A percentile compares a stretch with the other conserved stretches of the same genome.
Conservation (phyloP, 2,329 filamentous ascomycete genomes). For the Juglanconis juglandina region DNA sequence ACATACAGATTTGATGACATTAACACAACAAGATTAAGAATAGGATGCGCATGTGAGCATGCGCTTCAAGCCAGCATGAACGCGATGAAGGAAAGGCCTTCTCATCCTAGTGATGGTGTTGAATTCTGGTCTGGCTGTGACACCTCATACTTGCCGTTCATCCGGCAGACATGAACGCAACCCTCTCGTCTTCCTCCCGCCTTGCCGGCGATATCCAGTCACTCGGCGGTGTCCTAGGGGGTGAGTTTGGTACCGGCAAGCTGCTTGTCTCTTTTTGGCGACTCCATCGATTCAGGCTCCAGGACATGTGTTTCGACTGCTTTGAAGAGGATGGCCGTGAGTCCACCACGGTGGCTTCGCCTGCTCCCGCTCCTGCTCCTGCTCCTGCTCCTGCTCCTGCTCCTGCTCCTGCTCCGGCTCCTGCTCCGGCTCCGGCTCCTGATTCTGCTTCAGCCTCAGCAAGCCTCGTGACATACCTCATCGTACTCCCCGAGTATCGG, state of each 20-base stretch:
- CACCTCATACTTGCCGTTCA: background rate
- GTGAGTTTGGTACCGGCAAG: background rate
- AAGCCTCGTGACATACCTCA: background rate
- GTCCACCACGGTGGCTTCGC: background rate
- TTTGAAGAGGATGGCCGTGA: background rate
- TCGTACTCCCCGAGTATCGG: background rate
- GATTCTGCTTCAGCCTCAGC: background rate
- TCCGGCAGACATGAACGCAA: background rate
- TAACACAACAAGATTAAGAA: too few relatives aligned
- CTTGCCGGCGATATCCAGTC: background rate
- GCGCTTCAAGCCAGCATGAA: too few relatives aligned
- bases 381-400: background rate
- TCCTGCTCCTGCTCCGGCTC: background rate
- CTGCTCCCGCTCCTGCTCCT: background rate
- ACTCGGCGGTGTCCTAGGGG: background rate
- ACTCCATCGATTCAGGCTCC: background rate
- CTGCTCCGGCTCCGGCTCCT: background rate
- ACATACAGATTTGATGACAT: too few relatives aligned
- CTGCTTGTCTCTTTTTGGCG: background rate
- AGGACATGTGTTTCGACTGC: background rate
- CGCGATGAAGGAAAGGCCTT: too few relatives aligned
- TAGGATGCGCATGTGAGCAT: too few relatives aligned
- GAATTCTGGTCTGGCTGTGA: background rate
- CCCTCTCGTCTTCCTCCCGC: background rate
- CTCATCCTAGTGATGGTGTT: too few relatives aligned